Conservation (phyloP, 73 alveolate species). For the Loxodes magnus region DNA sequence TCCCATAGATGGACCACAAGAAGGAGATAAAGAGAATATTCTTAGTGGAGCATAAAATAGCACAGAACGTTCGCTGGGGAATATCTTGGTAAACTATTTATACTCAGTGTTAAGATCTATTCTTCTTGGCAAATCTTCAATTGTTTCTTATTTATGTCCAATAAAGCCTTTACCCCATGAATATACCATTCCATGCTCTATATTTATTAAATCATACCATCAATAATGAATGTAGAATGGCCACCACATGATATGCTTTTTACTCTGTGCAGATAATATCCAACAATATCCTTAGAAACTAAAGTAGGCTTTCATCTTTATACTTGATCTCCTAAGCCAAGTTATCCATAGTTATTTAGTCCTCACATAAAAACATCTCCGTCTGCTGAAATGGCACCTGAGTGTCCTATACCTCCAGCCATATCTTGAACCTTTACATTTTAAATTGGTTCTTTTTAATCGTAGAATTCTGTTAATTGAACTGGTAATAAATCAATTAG, state of each 20-base stretch:
- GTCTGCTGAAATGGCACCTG: constrained; percentile 83
- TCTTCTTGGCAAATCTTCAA: constrained; percentile 64
- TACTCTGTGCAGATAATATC: constrained; percentile 46
- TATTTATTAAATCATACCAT: too few species aligned
- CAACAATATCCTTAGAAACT: constrained; percentile 65
- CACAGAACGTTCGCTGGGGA: constrained; percentile 76
- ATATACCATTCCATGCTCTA: constrained; percentile 82
- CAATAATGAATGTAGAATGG: constrained; percentile 78
- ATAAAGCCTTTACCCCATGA: constrained; percentile 95
- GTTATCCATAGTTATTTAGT: constrained; percentile 88
- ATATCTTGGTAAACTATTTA: constrained; percentile 85
- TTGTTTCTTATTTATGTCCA: constrained; percentile 68
- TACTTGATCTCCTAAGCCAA: constrained; percentile 84
- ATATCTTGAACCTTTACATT: constrained; percentile 37
- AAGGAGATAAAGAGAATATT: constrained; percentile 86
- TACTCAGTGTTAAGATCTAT: constrained; percentile 70
- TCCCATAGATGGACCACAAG: constrained; percentile 97
- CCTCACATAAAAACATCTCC: constrained; percentile 91
- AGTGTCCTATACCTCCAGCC: constrained; percentile 96
- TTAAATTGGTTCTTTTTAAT: constrained; percentile 51
- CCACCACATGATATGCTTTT: constrained; percentile 80
- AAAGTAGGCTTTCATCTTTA: constrained; percentile 71
- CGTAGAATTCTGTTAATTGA: too few species aligned
- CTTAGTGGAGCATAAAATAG: constrained; percentile 94
- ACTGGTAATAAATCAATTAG: too few species aligned